Percentiles rank a stretch among this genome's conserved stretches.
Conservation (phyloP, 306 rosid species). For the Cyamopsis tetragonoloba region DNA sequence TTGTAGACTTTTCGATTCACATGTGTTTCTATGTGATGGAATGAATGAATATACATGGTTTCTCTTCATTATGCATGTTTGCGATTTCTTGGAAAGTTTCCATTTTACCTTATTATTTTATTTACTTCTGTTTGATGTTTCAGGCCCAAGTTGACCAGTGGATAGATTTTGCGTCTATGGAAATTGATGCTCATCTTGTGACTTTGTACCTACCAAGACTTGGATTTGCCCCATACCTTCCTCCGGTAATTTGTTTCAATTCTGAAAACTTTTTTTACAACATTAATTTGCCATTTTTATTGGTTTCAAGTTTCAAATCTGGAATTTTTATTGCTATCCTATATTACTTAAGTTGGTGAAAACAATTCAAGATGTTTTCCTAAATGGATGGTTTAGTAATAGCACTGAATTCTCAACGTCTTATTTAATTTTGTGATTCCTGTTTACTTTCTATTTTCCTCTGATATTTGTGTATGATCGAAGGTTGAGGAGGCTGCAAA, state of each 20-base stretch:
- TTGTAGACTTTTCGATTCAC: neutral
- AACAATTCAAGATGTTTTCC: neutral
- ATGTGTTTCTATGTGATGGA: neutral
- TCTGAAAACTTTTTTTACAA: neutral
- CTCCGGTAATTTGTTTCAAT: conserved; percentile 57
- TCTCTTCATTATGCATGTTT: neutral
- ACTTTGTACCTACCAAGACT: conserved; percentile 42
- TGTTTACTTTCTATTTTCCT: neutral
- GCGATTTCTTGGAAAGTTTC: neutral
- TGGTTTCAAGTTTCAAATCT: neutral
- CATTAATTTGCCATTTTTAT: neutral
- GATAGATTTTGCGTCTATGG: conserved; percentile 72
- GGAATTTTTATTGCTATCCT: neutral
- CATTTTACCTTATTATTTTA: neutral
- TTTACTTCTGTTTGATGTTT: conserved; percentile 3
- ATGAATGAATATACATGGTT: no score
- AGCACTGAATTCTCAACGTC: neutral
- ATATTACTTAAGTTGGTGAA: neutral
- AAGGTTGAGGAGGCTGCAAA: conserved; percentile 74
- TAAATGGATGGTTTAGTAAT: neutral
- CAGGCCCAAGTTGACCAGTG: conserved; percentile 85
- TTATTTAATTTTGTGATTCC: neutral
- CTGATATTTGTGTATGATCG: neutral
- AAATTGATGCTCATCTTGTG: conserved; percentile 46
- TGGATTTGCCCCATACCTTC: conserved; percentile 43